Evolutionary conservation across 805 yeast species (phyloP).

Genomic region (Cyberlindnera bimundalis): DNA sequence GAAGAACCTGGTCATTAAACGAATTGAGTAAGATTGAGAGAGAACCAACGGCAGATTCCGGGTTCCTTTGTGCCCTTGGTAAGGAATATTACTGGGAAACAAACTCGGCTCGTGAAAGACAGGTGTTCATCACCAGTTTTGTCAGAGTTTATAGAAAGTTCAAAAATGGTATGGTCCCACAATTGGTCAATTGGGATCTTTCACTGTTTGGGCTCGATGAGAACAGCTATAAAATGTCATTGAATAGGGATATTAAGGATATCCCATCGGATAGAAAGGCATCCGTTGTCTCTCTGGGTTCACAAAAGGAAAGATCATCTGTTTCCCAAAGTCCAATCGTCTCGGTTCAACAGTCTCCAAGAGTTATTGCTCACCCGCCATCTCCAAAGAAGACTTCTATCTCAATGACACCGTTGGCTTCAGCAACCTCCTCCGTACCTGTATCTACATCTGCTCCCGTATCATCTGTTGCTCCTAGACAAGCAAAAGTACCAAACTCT

Average conservation of each 20-base stretch:
- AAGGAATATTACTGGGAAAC: conserved; percentile 87
- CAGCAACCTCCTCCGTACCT: neutral
- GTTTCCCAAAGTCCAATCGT: neutral
- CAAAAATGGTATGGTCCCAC: conserved; percentile 53
- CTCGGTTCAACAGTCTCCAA: neutral
- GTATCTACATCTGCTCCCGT: neutral
- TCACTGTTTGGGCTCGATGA: conserved; percentile 38
- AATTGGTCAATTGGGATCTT: conserved; percentile 49
- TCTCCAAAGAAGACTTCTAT: neutral
- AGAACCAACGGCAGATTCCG: conserved; percentile 50
- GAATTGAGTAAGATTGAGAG: conserved; percentile 59
- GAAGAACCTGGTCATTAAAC: conserved; percentile 86
- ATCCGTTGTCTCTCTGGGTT: conserved; percentile 1
- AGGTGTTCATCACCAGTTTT: conserved; percentile 52
- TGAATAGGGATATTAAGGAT: conserved; percentile 16
- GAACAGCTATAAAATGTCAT: conserved; percentile 30
- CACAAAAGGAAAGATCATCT: neutral
- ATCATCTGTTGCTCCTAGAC: neutral
- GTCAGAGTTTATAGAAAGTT: conserved; percentile 52
- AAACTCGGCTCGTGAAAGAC: conserved; percentile 51
- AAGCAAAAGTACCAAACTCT: neutral
- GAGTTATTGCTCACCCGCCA: neutral
- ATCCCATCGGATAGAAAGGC: neutral
- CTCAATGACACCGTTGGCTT: no score
- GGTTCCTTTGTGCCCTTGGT: conserved; percentile 58